Base-by-base conservation (phyloP, 192 early-diverging fungal species). In the Kickxella alabastrina region DNA sequence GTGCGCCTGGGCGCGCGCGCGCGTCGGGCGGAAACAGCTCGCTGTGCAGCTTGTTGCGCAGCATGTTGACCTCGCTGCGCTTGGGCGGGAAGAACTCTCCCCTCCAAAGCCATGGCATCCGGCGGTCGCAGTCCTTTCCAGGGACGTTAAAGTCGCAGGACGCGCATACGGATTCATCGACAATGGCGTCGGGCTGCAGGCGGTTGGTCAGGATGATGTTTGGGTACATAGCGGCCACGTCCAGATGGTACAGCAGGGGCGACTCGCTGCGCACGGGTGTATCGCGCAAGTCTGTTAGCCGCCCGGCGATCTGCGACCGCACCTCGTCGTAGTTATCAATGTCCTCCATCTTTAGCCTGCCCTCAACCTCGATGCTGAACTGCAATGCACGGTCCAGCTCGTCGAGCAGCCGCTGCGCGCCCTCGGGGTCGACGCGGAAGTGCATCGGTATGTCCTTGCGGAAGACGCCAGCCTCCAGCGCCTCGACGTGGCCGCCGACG, bases 221-320 rank as follows among this genome's bases (percentile, higher is more conserved):
- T 14, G 97, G 97, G 51, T 95, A 95, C 97, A 99, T 99, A 19
- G 97, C 97, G 0, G 92, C 97, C n/a, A 99, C 97, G 73, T 99
- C 97, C 79, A 99, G 84, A 54, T 99, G 97, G 67, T 99, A 99
- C 40, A 99, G 89, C 3, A 88, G 75, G 1, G 97, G 97, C 23
- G 80, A 71, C 47, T 92, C 91, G 26, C 65, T 65, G 1, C 90
- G 84, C 32, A 82, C 83, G 8, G 93, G 93, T 14, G 61, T 62
- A 43, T 95, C 90, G n/a, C 87, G 79, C n/a, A 99, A 66, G 10
- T 84, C 80, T 43, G 68, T 67, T 8, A 99, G 74, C 8, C 80
- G 60, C 4, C 42, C 51, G 5, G 87, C 66, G 35, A 97, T 95
- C 31, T 77, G 56, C 15, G 59, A 59, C 37, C 81, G 58, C 35